Evolutionary conservation across 768 basidiomycete species (phyloP).

Genomic region (Trametes punicea): DNA sequence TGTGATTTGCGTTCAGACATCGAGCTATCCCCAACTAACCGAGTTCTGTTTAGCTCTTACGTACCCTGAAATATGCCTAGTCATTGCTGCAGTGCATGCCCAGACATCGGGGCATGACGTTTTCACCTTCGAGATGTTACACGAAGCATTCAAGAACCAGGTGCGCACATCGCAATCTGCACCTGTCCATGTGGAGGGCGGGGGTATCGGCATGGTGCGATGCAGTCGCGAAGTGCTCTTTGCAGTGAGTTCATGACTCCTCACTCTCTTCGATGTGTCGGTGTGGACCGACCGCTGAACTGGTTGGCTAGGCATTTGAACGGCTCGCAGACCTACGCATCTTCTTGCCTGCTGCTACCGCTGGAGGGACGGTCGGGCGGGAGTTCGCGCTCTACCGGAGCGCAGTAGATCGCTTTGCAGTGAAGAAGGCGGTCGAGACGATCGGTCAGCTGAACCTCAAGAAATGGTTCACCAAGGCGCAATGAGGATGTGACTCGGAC

Average conservation of each 20-base stretch:
- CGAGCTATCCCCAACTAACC: not conserved
- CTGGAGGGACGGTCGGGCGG: constrained; percentile 49
- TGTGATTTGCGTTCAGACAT: constrained; percentile 17
- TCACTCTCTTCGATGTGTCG: not conserved
- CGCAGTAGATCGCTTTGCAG: constrained; percentile 55
- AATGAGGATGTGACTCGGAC: constrained; percentile 31
- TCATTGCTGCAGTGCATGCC: constrained; percentile 82
- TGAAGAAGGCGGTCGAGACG: constrained; percentile 65
- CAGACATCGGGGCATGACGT: constrained; percentile 70
- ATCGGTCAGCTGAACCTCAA: constrained; percentile 67
- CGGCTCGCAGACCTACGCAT: constrained; percentile 53
- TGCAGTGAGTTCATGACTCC: constrained; percentile 45
- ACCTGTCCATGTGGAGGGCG: constrained; percentile 71
- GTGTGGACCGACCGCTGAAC: not conserved
- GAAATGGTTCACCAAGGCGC: constrained; percentile 72
- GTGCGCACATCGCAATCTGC: constrained; percentile 68
- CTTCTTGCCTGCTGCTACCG: constrained; percentile 50
- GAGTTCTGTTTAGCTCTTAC: constrained; percentile 50
- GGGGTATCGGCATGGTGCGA: constrained; percentile 68
- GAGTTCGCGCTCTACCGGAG: constrained; percentile 79
- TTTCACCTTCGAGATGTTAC: constrained; percentile 91
- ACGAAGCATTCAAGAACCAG: constrained; percentile 74
- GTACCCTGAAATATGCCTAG: constrained; percentile 76
- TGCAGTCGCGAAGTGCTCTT: constrained; percentile 63
- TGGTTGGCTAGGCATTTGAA: constrained; percentile 66